Base-by-base conservation (phyloP, 352 stramenopile species). In the Globisporangium okanoganense region DNA sequence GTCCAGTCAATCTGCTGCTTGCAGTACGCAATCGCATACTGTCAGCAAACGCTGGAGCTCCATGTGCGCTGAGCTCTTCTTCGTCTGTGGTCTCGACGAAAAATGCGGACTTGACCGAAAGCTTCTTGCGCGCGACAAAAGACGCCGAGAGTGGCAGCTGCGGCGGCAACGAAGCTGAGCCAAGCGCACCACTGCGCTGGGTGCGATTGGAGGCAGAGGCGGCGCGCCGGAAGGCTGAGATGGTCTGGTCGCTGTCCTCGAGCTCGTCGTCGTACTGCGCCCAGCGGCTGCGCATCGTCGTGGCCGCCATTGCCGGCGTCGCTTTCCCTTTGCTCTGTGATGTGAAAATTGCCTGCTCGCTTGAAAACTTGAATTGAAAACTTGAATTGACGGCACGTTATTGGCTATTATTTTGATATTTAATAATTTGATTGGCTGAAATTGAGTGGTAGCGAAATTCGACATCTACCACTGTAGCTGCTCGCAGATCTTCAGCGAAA, bases 61-160 rank as follows among this genome's bases (percentile, higher is more conserved):
- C 55, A 24, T 44, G 55, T 0, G 9, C 4, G 29, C 45, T 48
- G 47, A 49, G 18, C 29, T 72, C 74, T 24, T 92, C 82, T 20
- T 92, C 82, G 62, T 90, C 80, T 8, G 82, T 90, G 33, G 82
- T 85, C 57, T 92, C 82, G 2, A 76, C 69, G 58, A 92, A 92
- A 61, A 85, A 92, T 22, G 77, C 77, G 40, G 82, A 92, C 29
- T 63, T 68, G 36, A 48, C 27, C 2, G 54, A 47, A 35, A 47
- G 61, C 9, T 51, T 51, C 18, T 51, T 56, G 36, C 51, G 53
- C 5, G 49, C 51, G 13, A 33, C 10, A 38, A 58, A 36, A 68
- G 69, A 25, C 55, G 36, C 9, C 13, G 56, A 33, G 41, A 51
- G 18, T 22, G 52, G 20, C n/a, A 20, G 44, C 7, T 25, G 45